Evolutionary conservation across 176 grass and related monocot species (phyloP), one percentile per base, ranked within the genome.

Genomic region (Paspalum notatum): DNA sequence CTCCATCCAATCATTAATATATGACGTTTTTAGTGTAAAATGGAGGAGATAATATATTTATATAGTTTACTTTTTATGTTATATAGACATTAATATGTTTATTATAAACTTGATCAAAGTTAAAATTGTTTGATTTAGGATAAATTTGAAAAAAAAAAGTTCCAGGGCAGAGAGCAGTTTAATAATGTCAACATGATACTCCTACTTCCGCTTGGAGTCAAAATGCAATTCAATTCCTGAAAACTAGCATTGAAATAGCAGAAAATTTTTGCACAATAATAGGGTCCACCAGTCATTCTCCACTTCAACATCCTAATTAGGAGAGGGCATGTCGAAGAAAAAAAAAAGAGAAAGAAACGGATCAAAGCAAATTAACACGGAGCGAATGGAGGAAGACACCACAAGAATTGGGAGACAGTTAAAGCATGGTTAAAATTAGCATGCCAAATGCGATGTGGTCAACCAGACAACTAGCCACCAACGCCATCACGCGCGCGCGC

Each of bases 341-440:
- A 49, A 22, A 24, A 7, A 27, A 12, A 55, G 41, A 50, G 75
- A 3, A 50, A 78, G 48, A 24, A 45, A 41, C 49, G 27, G 62
- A 75, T 66, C 9, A 38, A 18, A 25, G 74, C 46, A 51, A 63
- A 57, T 57, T 22, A 46, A 79, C 47, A 27, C 46, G 10, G 45
- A 85, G 27, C 83, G 55, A 85, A 85, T 20, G 25, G 54, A 66
- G 4, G 37, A 2, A 14, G 49, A 16, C 61, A 47, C 75, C 69
- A 62, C 62, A 76, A 83, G 64, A 87, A 53, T 18, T 72, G 0
- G 49, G 27, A n/a, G 67, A 60, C 68, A 38, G 68, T 74, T 74
- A 52, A 83, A 51, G 22, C 65, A 42, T 58, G 62, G 77, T 18
- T 89, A 89, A 85, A 89, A 66, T 85, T 85, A 89, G 82, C 26